phyloP scores from a whole-genome alignment of 176 grass and related monocot species.

The Oryza glaberrima region DNA sequence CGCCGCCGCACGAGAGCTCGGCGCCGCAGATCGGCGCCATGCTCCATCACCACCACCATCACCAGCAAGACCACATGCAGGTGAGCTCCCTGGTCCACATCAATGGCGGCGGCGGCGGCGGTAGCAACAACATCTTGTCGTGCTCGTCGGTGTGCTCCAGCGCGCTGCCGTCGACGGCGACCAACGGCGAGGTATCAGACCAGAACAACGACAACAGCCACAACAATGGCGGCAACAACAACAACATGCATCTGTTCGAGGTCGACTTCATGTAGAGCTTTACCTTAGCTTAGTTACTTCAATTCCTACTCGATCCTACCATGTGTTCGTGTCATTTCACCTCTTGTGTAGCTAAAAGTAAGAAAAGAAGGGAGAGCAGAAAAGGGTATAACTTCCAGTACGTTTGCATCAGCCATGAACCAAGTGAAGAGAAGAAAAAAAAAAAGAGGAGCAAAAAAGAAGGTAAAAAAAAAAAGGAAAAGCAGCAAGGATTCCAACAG shows the following conservation, averaged over 20 bases:
- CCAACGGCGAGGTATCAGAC: conserved; percentile 43
- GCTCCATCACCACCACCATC: conserved; percentile 37
- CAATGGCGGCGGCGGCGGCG: background rate
- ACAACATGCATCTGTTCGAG: conserved; percentile 56
- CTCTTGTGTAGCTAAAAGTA: conserved; percentile 33
- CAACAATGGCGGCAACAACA: background rate
- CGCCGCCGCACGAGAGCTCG: conserved; percentile 11
- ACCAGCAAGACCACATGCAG: conserved; percentile 42
- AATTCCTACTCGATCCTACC: background rate
- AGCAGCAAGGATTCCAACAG: conserved; percentile 14
- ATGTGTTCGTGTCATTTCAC: conserved; percentile 35
- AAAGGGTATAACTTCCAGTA: conserved; percentile 6
- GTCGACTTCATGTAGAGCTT: conserved; percentile 54
- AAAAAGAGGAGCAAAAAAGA: background rate
- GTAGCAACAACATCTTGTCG: conserved; percentile 47
- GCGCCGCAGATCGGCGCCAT: conserved; percentile 36
- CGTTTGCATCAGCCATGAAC: background rate
- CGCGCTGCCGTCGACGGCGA: conserved; percentile 25
- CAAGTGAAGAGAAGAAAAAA: background rate
- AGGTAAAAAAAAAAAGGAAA: no score
- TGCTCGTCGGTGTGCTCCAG: conserved; percentile 54
- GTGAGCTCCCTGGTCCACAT: conserved; percentile 22
- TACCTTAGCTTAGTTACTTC: background rate
- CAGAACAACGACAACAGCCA: conserved; percentile 27
- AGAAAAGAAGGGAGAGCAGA: conserved; percentile 27